Percentiles rank a stretch among this genome's conserved stretches.
Conservation (phyloP, 179 eudicot species). For the Gypsophila paniculata region DNA sequence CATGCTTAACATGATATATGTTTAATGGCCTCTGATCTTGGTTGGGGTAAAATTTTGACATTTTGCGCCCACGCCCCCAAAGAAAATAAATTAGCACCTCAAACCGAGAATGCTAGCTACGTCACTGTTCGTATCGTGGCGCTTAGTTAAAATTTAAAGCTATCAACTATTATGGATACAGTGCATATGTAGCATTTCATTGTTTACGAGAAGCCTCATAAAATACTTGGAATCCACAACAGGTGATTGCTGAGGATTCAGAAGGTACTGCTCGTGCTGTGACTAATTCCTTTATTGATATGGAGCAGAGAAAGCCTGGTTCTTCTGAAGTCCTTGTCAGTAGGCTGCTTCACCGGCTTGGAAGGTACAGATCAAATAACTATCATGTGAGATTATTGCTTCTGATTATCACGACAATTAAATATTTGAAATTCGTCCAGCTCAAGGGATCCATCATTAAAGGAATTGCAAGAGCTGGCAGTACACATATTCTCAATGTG, state of each 20-base stretch:
- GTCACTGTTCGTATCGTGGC: too few relatives aligned
- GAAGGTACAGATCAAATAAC: constrained; percentile 45
- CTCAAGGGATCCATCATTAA: constrained; percentile 70
- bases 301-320: constrained; percentile 79
- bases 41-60: too few relatives aligned
- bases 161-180: not conserved
- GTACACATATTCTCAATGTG: constrained; percentile 51
- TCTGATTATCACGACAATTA: not conserved
- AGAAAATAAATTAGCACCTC: too few relatives aligned
- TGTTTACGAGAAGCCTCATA: constrained; percentile 11
- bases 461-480: constrained; percentile 72
- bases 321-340: constrained; percentile 61
- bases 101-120: too few relatives aligned
- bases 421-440: constrained; percentile 37
- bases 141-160: too few relatives aligned
- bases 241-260: constrained; percentile 61
- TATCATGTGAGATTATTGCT: not conserved
- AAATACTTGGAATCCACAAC: constrained; percentile 13
- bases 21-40: too few relatives aligned
- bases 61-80: too few relatives aligned
- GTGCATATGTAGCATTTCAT: not conserved
- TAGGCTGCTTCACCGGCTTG: constrained; percentile 75
- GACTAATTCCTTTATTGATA: constrained; percentile 59
- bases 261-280: constrained; percentile 54
- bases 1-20: too few relatives aligned